Conservation (phyloP, 495 filamentous ascomycete genomes). For the Penicillium fimorum region DNA sequence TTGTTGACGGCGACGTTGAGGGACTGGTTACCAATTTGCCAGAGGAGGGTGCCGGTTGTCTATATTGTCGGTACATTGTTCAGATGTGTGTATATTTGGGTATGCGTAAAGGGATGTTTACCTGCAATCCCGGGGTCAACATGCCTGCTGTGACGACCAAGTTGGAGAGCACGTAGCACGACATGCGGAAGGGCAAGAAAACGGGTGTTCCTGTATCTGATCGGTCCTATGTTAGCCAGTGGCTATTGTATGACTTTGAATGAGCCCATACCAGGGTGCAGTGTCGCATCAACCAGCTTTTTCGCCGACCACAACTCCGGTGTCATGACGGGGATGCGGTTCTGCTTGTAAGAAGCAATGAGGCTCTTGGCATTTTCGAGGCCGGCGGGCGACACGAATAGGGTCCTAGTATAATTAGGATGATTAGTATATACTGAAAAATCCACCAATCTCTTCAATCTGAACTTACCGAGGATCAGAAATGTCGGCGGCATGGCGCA, state of each 20-base stretch:
- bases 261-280: slow-evolving; percentile 73
- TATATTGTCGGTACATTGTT: slow-evolving; percentile 25
- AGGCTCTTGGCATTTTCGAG: slow-evolving; percentile 80
- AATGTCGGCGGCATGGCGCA: slow-evolving; percentile 83
- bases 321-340: slow-evolving; percentile 72
- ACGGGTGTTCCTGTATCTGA: slow-evolving; percentile 88
- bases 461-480: slow-evolving; percentile 88
- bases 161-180: slow-evolving; percentile 89
- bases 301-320: slow-evolving; percentile 92
- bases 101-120: slow-evolving; percentile 13
- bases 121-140: slow-evolving; percentile 72
- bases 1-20: slow-evolving; percentile 97
- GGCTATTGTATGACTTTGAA: neutral
- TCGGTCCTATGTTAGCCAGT: slow-evolving; percentile 8
- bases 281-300: slow-evolving; percentile 92
- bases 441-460: neutral
- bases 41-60: slow-evolving; percentile 85
- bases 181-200: slow-evolving; percentile 95
- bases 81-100: neutral
- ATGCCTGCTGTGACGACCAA: slow-evolving; percentile 96
- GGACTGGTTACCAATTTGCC: slow-evolving; percentile 96
- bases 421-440: slow-evolving; percentile 11
- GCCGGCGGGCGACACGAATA: slow-evolving; percentile 69
- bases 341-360: slow-evolving; percentile 78
- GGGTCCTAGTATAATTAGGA: slow-evolving; percentile 54